Evolutionary conservation across 768 basidiomycete genomes (phyloP), one percentile per base, ranked within the genome.

Genomic region (Kwoniella botswanensis): DNA sequence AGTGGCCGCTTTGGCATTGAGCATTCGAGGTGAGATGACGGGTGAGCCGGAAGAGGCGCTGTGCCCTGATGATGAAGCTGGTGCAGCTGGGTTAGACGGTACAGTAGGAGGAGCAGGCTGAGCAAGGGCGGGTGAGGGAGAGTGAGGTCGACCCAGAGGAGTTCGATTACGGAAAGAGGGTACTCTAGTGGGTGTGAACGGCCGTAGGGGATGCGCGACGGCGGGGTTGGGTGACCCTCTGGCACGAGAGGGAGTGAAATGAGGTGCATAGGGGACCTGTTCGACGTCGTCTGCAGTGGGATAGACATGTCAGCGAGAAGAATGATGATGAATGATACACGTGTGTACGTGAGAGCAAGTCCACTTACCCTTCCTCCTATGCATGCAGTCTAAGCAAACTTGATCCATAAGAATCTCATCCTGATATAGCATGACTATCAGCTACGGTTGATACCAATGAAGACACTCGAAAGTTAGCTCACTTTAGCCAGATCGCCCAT

Each of bases 311-410:
- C 22, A 65, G 24, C 15, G 4, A 35, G 13, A n/a, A 55, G 52
- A 66, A 54, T 17, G 35, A 35, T 35, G 35, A 35, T 35, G 35
- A 35, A 35, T 35, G 35, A 21, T 11, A 52, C 11, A 29, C 11
- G 22, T 26, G 22, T 50, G 24, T 56, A 29, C 26, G 12, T 35
- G 35, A 35, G 21, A 35, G 17, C 42, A 21, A 26, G 22, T 6
- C 92, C 90, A 85, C 85, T 93, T 90, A 87, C 96, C 94, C 71
- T 89, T 87, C 83, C 94, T 92, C 84, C 92, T 91, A 85, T 98
- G 95, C 95, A 98, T 97, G 72, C 97, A 88, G 80, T 96, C 93
- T 21, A 98, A 86, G 69, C 94, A 92, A 80, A 90, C 89, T 76
- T 94, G 92, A 80, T 97, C 94, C 72, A 93, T 75, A 60, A 76